phyloP scores from a whole-genome alignment of 495 filamentous ascomycete genomes.

The Hypoxylon lienhwacheense region DNA sequence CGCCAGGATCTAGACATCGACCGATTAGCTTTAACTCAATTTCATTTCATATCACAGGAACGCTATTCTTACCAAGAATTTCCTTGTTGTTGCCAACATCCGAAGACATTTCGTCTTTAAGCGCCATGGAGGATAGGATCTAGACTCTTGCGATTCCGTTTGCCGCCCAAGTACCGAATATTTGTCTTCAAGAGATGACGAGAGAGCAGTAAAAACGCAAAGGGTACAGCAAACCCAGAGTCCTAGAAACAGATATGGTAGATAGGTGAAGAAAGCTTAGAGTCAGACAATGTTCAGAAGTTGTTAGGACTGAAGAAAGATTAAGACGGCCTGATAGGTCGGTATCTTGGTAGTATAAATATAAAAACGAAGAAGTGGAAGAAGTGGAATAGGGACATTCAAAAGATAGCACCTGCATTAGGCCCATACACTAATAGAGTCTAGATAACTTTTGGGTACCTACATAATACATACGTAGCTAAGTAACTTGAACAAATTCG shows the following conservation, averaged over 20 bases:
- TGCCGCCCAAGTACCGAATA: neutral
- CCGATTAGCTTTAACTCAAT: neutral
- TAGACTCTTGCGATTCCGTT: neutral
- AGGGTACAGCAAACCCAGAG: too few species aligned
- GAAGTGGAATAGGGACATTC: constrained; percentile 13
- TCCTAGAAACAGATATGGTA: too few species aligned
- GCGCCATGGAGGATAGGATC: neutral
- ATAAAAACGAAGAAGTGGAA: constrained; percentile 4
- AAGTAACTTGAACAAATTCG: too few species aligned
- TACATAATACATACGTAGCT: too few species aligned
- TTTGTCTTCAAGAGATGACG: too few species aligned
- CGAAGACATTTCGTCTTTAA: constrained; percentile 15
- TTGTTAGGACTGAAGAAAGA: neutral
- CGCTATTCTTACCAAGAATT: constrained; percentile 20
- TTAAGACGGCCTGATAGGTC: constrained; percentile 8
- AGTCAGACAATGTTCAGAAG: too few species aligned
- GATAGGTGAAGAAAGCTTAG: too few species aligned
- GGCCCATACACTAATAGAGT: too few species aligned
- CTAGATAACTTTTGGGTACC: too few species aligned
- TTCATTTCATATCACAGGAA: neutral
- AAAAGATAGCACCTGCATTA: constrained; percentile 14
- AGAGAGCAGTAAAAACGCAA: too few species aligned
- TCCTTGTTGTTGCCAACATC: constrained; percentile 23
- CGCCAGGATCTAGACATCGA: constrained; percentile 31
- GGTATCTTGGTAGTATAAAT: constrained; percentile 1